A percentile compares a stretch with the other conserved stretches of the same genome.
Conservation (phyloP, 352 stramenopile species). For the Plasmopara viticola region DNA sequence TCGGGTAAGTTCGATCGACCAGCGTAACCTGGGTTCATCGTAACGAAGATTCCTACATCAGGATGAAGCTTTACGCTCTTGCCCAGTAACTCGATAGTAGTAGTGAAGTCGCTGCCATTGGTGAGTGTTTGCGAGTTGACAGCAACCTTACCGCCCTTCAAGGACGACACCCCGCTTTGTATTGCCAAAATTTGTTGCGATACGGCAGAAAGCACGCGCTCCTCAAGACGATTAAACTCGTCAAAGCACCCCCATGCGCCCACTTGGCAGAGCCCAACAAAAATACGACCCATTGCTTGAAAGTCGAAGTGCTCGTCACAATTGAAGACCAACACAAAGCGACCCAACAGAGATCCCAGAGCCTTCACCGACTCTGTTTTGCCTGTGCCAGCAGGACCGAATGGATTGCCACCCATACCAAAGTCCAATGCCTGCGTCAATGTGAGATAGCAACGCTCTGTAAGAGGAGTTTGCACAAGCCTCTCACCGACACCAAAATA, state of each 20-base stretch:
- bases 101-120: conserved; percentile 14
- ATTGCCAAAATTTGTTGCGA: conserved; percentile 99
- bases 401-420: conserved; percentile 97
- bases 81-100: conserved; percentile 93
- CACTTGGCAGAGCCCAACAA: conserved; percentile 99
- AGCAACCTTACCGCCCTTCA: conserved; percentile 53
- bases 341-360: conserved; percentile 95
- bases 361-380: conserved; percentile 99
- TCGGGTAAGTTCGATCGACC: conserved; percentile 95
- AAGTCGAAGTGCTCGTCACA: conserved; percentile 99
- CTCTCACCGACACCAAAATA: conserved; percentile 99
- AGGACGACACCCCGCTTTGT: conserved; percentile 93
- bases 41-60: conserved; percentile 99
- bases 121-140: conserved; percentile 21
- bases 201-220: conserved; percentile 98
- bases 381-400: conserved; percentile 98
- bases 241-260: conserved; percentile 99
- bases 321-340: conserved; percentile 99
- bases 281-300: conserved; percentile 98
- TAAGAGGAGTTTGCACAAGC: conserved; percentile 99
- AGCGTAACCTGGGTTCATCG: conserved; percentile 99
- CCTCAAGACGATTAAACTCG: conserved; percentile 99
- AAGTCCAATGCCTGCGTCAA: conserved; percentile 99
- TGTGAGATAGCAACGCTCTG: conserved; percentile 99
- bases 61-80: conserved; percentile 93